Evolutionary conservation across 2,329 filamentous ascomycete genomes (phyloP), one percentile per base, ranked within the genome.

Genomic region (Chlorencoelia australis): DNA sequence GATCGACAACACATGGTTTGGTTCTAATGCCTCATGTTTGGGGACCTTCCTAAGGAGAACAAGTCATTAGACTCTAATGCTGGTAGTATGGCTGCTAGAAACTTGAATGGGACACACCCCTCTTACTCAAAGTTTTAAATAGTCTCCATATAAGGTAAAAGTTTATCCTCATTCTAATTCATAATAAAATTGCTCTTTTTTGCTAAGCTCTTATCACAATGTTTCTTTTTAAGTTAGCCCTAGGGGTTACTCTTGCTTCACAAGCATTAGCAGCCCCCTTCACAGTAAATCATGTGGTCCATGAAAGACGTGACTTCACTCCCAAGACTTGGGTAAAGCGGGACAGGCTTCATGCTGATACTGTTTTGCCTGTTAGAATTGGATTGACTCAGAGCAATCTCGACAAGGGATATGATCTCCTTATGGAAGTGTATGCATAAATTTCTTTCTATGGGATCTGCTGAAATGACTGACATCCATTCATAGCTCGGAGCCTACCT

Each of bases 381-480:
- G 65, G 63, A 4, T 53, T 68, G 40, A 57, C 59, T 19, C 64
- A 68, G 44, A 55, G 54, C n/a, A 68, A 67, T 41, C 52, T 69
- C n/a, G 56, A 67, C 18, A 55, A 55, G 24, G 64, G 56, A 5
- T 62, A 66, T 40, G 58, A 61, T 30, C 58, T 60, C 20, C 49
- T 68, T 15, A 50, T 60, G 29, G 59, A 64, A 18, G 62, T 68
- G 24, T 49, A 42, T 37, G 47, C n/a, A n/a, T n/a, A n/a, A n/a
- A n/a, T n/a, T 35, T 4, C 8, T 29, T 19, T 11, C 17, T 17
- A 14, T 17, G 17, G 5, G 9, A 4, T 17, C 9, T 18, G 17
- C 15, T 11, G 16, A 31, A 15, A 9, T 8, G n/a, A n/a, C n/a
- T n/a, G n/a, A n/a, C n/a, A n/a, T 30, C 17, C 14, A 18, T 33